These are phyloP conservation scores for Fomitopsis schrenkii DNA, from an alignment of 1,284 basidiomycete genomes.

Conservation along the genomic window DNA sequence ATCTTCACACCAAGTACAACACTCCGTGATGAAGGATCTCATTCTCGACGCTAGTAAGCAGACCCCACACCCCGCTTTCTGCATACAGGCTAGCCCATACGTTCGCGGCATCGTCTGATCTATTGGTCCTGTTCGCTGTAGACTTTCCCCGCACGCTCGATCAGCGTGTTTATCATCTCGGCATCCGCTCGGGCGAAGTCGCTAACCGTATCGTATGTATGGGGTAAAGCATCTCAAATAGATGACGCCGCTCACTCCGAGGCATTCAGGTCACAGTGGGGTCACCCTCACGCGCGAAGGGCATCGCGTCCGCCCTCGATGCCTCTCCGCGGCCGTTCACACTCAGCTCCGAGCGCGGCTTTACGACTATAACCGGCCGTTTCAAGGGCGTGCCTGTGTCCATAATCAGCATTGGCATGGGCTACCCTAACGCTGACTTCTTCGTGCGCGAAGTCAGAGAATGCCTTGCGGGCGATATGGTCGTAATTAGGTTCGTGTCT, in stretches of 20 bases:
- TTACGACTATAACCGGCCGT: constrained; percentile 76
- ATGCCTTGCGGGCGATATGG: constrained; percentile 73
- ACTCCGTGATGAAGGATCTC: constrained; percentile 46
- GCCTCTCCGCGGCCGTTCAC: constrained; percentile 52
- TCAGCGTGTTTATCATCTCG: constrained; percentile 75
- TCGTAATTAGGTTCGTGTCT: constrained; percentile 58
- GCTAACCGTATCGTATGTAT: constrained; percentile 73
- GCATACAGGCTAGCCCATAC: not conserved
- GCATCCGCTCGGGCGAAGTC: constrained; percentile 68
- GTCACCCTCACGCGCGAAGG: constrained; percentile 61
- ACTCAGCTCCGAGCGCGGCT: constrained; percentile 71
- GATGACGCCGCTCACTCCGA: not conserved
- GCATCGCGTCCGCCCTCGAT: constrained; percentile 62
- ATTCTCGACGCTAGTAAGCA: constrained; percentile 58
- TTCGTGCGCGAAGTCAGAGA: constrained; percentile 81
- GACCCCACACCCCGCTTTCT: not conserved
- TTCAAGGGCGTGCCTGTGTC: constrained; percentile 68
- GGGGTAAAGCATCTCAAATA: not conserved
- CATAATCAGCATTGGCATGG: constrained; percentile 83
- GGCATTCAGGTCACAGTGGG: constrained; percentile 67
- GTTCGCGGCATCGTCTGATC: not conserved
- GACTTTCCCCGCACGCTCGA: constrained; percentile 73
- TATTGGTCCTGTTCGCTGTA: constrained; percentile 22
- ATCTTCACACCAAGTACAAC: not conserved
- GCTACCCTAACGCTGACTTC: constrained; percentile 78